phyloP scores from a whole-genome alignment of 1,139 yeast genomes.

The Yamadazyma taylorii region DNA sequence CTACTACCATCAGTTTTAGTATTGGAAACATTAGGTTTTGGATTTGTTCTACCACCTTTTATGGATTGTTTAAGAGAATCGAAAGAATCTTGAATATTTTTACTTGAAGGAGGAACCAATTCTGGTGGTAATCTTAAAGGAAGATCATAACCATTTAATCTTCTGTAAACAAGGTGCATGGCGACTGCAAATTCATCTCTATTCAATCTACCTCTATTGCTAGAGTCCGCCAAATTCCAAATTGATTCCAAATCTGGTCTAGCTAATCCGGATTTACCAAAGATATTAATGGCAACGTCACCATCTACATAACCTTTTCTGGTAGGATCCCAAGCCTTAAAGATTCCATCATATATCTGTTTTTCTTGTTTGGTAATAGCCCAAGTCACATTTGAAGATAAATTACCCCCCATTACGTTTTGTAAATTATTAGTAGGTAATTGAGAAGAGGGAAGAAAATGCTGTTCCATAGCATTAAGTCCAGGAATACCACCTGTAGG shows the following conservation, averaged over 20 bases:
- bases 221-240: slow-evolving; percentile 80
- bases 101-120: slow-evolving; percentile 77
- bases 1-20: slow-evolving; percentile 53
- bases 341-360: slow-evolving; percentile 80
- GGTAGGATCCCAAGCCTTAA: slow-evolving; percentile 79
- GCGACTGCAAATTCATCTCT: slow-evolving; percentile 82
- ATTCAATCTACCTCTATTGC: slow-evolving; percentile 70
- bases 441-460: slow-evolving; percentile 67
- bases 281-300: slow-evolving; percentile 77
- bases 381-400: slow-evolving; percentile 60
- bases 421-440: slow-evolving; percentile 45
- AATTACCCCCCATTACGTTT: slow-evolving; percentile 52
- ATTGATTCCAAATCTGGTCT: slow-evolving; percentile 84
- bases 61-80: slow-evolving; percentile 44
- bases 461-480: slow-evolving; percentile 69
- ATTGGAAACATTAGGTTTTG: slow-evolving; percentile 25
- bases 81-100: slow-evolving; percentile 48
- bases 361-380: slow-evolving; percentile 86
- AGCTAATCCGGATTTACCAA: slow-evolving; percentile 85
- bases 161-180: slow-evolving; percentile 77
- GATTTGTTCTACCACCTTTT: slow-evolving; percentile 29
- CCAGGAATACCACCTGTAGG: slow-evolving; percentile 80
- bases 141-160: slow-evolving; percentile 69
- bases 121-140: slow-evolving; percentile 76
- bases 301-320: slow-evolving; percentile 75